Conservation (phyloP, 177 flowering plant species). For the Vitis hybrid region DNA sequence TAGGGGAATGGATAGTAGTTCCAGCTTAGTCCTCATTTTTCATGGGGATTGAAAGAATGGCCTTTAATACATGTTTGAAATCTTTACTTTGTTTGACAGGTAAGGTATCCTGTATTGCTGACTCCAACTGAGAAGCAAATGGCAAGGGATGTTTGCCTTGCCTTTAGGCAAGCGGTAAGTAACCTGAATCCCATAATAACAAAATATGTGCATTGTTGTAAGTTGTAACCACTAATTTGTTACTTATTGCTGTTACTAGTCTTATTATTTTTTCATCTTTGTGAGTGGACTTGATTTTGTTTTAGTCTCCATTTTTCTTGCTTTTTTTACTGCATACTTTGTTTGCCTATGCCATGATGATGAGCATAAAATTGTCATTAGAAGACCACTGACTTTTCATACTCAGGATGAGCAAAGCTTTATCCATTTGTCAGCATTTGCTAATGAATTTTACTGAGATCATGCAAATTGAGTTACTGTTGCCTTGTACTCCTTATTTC, state of each 20-base stretch:
- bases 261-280: neutral
- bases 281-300: too few species aligned
- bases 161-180: conserved; percentile 90
- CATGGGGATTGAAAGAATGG: neutral
- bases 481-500: neutral
- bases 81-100: conserved; percentile 42
- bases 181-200: conserved; percentile 6
- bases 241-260: neutral
- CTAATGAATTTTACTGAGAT: neutral
- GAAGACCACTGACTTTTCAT: neutral
- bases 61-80: conserved; percentile 1
- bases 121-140: conserved; percentile 98
- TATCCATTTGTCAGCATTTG: neutral
- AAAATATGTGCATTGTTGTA: neutral
- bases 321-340: neutral
- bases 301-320: neutral
- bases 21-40: neutral
- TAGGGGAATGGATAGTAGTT: neutral
- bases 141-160: conserved; percentile 97
- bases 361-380: neutral
- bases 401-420: neutral
- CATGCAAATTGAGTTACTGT: neutral
- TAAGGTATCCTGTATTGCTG: conserved; percentile 93
- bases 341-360: neutral
- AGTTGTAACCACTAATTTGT: neutral